Evolutionary conservation across 192 early-diverging fungal genomes (phyloP), one percentile per base, ranked within the genome.

Genomic region (Chytriomyces confervae): DNA sequence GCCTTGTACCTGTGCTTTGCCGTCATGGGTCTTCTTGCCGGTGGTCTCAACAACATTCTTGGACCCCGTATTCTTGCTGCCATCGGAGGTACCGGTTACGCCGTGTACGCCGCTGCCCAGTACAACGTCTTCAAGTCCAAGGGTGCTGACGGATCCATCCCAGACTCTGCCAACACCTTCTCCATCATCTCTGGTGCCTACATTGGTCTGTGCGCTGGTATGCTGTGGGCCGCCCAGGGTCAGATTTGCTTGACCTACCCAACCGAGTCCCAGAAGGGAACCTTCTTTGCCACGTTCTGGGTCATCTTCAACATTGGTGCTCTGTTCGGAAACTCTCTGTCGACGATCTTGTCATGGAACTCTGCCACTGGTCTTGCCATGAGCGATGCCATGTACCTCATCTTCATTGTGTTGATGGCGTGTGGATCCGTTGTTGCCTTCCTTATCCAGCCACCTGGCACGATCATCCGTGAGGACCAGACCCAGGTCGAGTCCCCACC

Each of bases 211-310:
- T 91, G 93, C 69, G 94, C 94, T 5, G 93, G 92, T 67, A 87
- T 96, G 75, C 81, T 93, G 69, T 80, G 79, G 79, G 70, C 79
- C 24, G 69, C 79, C 3, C 79, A 80, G 67, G 79, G 66, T 68
- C 66, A 68, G 23, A 93, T 95, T 72, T 92, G 93, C 91, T 88
- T 92, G 79, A 90, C 94, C 63, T 95, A 95, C 79, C 92, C 94
- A 48, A 79, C 80, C 20, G 93, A 95, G 72, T 77, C 88, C n/a
- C 86, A 93, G 48, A 94, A 94, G 85, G 94, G 91, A 50, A 87
- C 85, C 72, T 93, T 85, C 79, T 92, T 95, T 61, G 89, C 90
- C 9, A 83, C 90, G 43, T 95, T 95, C 87, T 95, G 94, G 94
- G 84, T 89, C 75, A 91, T 95, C 67, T 95, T 95, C 86, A 93